Conservation (phyloP, 495 filamentous ascomycete genomes). For the Neohortaea acidophila region DNA sequence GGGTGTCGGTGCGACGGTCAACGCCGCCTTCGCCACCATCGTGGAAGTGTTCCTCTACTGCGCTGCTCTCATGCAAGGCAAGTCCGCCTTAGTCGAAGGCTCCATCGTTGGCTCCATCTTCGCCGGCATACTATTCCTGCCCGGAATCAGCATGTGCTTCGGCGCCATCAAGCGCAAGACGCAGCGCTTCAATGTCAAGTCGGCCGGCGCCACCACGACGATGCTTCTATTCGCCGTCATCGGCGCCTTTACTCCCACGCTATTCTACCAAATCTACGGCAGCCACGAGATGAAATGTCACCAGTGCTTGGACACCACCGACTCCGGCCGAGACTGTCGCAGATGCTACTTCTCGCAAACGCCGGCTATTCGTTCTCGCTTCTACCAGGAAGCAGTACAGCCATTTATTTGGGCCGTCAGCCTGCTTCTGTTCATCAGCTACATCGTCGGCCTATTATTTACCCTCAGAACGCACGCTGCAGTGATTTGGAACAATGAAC, state of each 20-base stretch:
- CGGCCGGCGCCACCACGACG: constrained; percentile 91
- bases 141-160: constrained; percentile 97
- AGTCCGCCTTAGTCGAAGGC: constrained; percentile 83
- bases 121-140: constrained; percentile 87
- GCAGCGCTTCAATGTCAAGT: constrained; percentile 94
- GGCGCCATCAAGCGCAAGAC: constrained; percentile 96
- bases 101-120: constrained; percentile 97
- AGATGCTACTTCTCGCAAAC: constrained; percentile 86
- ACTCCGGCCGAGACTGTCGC: constrained; percentile 54
- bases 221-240: constrained; percentile 97
- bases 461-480: constrained; percentile 92
- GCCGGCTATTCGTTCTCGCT: constrained; percentile 69
- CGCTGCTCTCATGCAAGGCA: constrained; percentile 82
- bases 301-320: constrained; percentile 45
- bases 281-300: constrained; percentile 89
- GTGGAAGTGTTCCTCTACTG: constrained; percentile 98
- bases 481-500: constrained; percentile 83
- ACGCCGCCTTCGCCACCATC: constrained; percentile 97
- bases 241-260: constrained; percentile 87
- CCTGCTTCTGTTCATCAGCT: constrained; percentile 74
- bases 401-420: constrained; percentile 87
- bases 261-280: constrained; percentile 99
- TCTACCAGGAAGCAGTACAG: constrained; percentile 77
- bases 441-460: constrained; percentile 89
- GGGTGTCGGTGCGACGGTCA: constrained; percentile 96